Percentiles rank a stretch among this genome's conserved stretches.
phyloP scores from a whole-genome alignment of 495 filamentous ascomycete species.

The Hypoxylon perforatum region DNA sequence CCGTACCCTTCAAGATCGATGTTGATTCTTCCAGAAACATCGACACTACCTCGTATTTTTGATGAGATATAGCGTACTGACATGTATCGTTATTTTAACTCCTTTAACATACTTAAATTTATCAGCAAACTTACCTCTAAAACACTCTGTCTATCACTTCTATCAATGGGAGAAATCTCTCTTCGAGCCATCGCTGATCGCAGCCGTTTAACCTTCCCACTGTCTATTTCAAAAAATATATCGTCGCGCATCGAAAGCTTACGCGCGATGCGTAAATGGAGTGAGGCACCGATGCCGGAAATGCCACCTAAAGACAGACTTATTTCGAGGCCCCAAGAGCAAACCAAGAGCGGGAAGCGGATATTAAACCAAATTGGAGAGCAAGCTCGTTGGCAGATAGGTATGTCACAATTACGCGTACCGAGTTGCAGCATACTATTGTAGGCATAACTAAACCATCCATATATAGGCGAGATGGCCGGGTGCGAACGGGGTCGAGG shows the following conservation, averaged over 20 bases:
- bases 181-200: background rate
- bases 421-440: slow-evolving; percentile 14
- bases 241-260: background rate
- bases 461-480: slow-evolving; percentile 4
- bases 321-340: slow-evolving; percentile 13
- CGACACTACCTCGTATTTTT: background rate
- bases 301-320: slow-evolving; percentile 14
- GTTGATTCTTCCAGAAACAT: slow-evolving; percentile 1
- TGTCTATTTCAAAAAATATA: background rate
- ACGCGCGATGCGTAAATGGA: slow-evolving; percentile 16
- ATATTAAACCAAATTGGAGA: slow-evolving; percentile 12
- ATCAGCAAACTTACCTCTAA: slow-evolving; percentile 11
- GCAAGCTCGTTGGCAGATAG: slow-evolving; percentile 9
- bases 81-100: background rate
- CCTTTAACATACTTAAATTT: background rate
- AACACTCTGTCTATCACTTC: accelerated
- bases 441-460: slow-evolving; percentile 25
- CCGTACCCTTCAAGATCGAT: slow-evolving; percentile 3
- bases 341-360: slow-evolving; percentile 25
- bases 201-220: background rate
- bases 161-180: slow-evolving; percentile 11
- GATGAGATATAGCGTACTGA: background rate
- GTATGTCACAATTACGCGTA: slow-evolving; percentile 7
- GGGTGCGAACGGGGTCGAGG: slow-evolving; percentile 8
- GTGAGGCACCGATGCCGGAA: slow-evolving; percentile 18